Evolutionary conservation across 805 yeast genomes (phyloP), one percentile per base, ranked within the genome.

Genomic region (Candida tammaniensis): DNA sequence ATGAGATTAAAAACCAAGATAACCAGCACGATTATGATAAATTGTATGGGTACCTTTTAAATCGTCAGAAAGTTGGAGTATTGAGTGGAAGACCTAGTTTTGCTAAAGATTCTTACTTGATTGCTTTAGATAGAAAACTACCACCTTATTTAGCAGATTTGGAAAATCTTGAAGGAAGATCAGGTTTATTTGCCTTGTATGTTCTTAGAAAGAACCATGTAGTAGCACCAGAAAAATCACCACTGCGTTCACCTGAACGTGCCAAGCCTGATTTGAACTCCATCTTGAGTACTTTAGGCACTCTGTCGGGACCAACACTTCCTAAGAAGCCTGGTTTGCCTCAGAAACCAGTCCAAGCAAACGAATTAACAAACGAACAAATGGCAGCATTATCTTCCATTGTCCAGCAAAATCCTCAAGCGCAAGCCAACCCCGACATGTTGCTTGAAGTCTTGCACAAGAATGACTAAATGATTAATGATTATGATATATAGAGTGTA

Each of bases 91-190:
- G 64, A 33, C 74, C 76, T 1, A 41, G 53, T 7, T 64, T 67
- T 44, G 80, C 79, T 24, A 81, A 80, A 47, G 89, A 82, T 54
- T 71, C 82, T 7, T 82, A 82, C 51, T 42, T 82, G 34, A 54
- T 80, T 18, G 70, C 80, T 1, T 23, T 44, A 11, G 31, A 40
- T 14, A 21, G 7, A 7, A 26, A 41, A 19, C 27, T 54, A 17
- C 62, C 64, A 4, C 31, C 30, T 13, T 56, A 51, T 35, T 44
- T 59, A 27, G 14, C 27, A 11, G 31, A 24, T 1, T 27, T 49
- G 12, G 37, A 40, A 7, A 24, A 33, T 13, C 11, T 40, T 10
- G 27, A 33, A 13, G 36, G 43, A 5, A 40, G 33, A 26, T 41
- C 41, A 25, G 66, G 66, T 1, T 42, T 62, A 31, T 60, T 49